phyloP scores from a whole-genome alignment of 345 rosid genomes.

The Eucalyptus curtisii region DNA sequence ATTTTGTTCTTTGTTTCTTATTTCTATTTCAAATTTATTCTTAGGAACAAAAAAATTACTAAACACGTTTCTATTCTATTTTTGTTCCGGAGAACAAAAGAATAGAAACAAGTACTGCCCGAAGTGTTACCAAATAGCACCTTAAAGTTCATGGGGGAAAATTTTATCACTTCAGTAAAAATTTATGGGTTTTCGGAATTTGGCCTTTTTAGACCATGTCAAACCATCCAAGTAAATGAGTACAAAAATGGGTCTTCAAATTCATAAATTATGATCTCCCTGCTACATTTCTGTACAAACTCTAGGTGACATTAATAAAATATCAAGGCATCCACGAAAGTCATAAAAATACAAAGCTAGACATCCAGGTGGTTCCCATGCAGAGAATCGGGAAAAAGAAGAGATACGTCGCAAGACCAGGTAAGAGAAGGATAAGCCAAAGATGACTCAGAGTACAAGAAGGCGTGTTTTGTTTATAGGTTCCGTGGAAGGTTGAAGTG shows the following conservation, averaged over 20 bases:
- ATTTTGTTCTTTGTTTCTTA: too few species aligned
- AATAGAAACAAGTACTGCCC: too few species aligned
- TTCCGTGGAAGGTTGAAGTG: neutral
- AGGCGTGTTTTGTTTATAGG: neutral
- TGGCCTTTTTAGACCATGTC: neutral
- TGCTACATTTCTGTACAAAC: neutral
- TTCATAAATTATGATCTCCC: neutral
- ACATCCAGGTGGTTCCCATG: neutral
- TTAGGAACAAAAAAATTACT: too few species aligned
- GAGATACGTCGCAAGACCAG: neutral
- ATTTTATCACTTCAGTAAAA: neutral
- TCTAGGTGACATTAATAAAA: neutral
- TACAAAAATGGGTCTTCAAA: neutral
- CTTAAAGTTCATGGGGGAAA: neutral
- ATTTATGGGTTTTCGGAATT: neutral
- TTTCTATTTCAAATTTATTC: too few species aligned
- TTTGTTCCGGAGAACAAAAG: accelerated
- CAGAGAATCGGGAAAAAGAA: neutral
- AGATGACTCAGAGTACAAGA: neutral
- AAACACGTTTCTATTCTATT: accelerated
- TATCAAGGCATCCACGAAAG: neutral
- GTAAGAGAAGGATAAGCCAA: neutral
- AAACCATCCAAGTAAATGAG: neutral
- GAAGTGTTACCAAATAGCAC: accelerated
- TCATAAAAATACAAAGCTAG: neutral